These are phyloP conservation scores for Grosmannia clavigera DNA, from an alignment of 2,329 filamentous ascomycete species.

Conservation along the genomic window DNA sequence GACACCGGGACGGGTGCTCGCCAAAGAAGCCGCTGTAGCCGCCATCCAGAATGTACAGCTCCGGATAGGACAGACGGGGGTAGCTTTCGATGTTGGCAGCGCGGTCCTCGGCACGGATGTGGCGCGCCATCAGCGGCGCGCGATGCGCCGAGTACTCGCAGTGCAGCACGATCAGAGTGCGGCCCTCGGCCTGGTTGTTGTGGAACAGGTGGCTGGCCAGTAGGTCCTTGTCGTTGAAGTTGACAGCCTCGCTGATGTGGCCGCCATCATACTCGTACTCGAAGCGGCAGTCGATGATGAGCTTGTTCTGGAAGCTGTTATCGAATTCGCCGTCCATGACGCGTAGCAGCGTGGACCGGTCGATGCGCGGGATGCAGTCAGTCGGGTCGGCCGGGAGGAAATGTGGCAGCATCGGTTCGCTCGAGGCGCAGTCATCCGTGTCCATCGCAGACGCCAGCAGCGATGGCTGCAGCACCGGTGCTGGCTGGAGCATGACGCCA, in stretches of 20 bases:
- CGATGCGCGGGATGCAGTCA: constrained; percentile 81
- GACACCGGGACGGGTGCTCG: constrained; percentile 68
- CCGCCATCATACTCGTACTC: constrained; percentile 98
- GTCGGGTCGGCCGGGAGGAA: constrained; percentile 68
- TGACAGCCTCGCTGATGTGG: constrained; percentile 85
- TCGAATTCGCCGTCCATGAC: constrained; percentile 77
- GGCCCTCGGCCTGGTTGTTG: constrained; percentile 32
- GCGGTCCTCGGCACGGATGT: constrained; percentile 81
- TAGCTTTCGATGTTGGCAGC: constrained; percentile 75
- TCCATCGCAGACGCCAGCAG: constrained; percentile 68
- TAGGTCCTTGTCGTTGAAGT: constrained; percentile 93
- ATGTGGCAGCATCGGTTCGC: constrained; percentile 61
- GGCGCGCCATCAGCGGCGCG: constrained; percentile 90
- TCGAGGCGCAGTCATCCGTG: constrained; percentile 52
- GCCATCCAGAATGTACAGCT: constrained; percentile 93
- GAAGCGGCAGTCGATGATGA: constrained; percentile 93
- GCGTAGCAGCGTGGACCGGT: constrained; percentile 68
- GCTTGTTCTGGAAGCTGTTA: constrained; percentile 62
- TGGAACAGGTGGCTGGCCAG: constrained; percentile 70
- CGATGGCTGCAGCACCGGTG: constrained; percentile 34
- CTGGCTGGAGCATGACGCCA: constrained; percentile 24
- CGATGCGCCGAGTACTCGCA: constrained; percentile 98
- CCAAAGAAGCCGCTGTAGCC: constrained; percentile 91
- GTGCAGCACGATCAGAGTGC: constrained; percentile 81
- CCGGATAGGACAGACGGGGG: constrained; percentile 82